Base-by-base conservation (phyloP, 1,284 basidiomycete species). In the Trametes hirsuta region DNA sequence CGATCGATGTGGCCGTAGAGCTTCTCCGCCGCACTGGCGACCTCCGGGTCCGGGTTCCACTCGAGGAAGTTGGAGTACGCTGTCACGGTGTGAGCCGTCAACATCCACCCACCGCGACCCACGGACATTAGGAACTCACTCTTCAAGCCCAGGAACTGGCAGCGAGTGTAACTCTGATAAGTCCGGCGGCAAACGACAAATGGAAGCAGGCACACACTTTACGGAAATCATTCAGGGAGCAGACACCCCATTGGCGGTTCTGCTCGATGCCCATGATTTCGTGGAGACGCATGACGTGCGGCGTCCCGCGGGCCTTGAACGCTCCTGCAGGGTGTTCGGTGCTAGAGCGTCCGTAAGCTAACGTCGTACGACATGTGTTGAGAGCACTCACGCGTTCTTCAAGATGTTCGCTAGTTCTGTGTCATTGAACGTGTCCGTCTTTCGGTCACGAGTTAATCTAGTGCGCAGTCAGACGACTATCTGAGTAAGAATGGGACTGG, bases 171-270 rank as follows among this genome's bases (percentile, higher is more conserved):
- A 30, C 30, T 30, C 30, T 30, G 30, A 25, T 59, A 42, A 59
- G 56, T 14, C 1, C 22, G n/a, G 10, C 1, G 58, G 49, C 9
- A 40, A 21, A 30, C 18, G 11, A 30, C 18, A 8, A 45, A 12
- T 56, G 22, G n/a, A 14, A 39, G 14, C 15, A 41, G 47, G 39
- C 30, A 56, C 76, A 55, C 53, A 84, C 86, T 79, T 83, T 84
- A 58, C 93, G 81, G 77, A 95, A 95, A 67, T 95, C 93, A 68
- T 95, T 95, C 65, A 95, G 72, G 3, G 90, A 88, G 71, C 92
- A 94, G 37, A 88, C 84, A 47, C 91, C 90, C 93, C 93, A 95
- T n/a, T 73, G 69, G 25, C 93, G 81, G 66, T 85, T 89, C 63
- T 89, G 82, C 67, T 90, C 85, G 59, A 94, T 92, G 51, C 91